Base-by-base conservation (phyloP, 2,329 filamentous ascomycete genomes). In the Diaporthe velutina region DNA sequence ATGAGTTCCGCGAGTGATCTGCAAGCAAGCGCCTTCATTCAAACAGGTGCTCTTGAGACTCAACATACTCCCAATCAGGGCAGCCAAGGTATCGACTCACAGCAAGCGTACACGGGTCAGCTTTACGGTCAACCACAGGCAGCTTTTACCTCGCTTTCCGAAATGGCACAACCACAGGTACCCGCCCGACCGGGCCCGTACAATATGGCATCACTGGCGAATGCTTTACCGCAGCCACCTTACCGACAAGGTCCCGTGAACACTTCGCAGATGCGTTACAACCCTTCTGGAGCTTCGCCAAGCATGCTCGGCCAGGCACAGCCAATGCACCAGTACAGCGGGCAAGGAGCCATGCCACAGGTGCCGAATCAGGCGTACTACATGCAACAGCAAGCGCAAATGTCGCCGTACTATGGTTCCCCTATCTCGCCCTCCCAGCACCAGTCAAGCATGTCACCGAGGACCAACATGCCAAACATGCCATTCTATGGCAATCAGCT, bases 151-250 rank as follows among this genome's bases (percentile, higher is more conserved):
- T 79, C 81, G 40, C 86, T 88, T 73, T 82, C 85, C 77, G 85
- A 86, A 72, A 86, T 87, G 83, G 77, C 82, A 58, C 80, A 81
- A 50, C 76, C 76, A 35, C 83, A 83, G 77, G 81, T 77, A 19
- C 77, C 78, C 42, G 73, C 71, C 30, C 82, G 82, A 54, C 77
- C 80, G 42, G 81, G 83, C 6, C 81, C 83, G 10, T 90, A 87
- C 80, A 88, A 87, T 77, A 88, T 90, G 87, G 80, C 78, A 28
- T 77, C 81, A 22, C 84, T 90, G 83, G 81, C 82, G 40, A 85
- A 82, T 76, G 80, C 86, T 66, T 81, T 90, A 40, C 88, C 88
- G 0, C 83, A 84, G 45, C 75, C 81, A 33, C 80, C 79, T 9
- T 88, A 86, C 78, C 83, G 83, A 73, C 80, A 81, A 40, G 80